A percentile compares a stretch with the other conserved stretches of the same genome.
phyloP scores from a whole-genome alignment of 2,329 filamentous ascomycete species.

The Aspergillus alliaceus region DNA sequence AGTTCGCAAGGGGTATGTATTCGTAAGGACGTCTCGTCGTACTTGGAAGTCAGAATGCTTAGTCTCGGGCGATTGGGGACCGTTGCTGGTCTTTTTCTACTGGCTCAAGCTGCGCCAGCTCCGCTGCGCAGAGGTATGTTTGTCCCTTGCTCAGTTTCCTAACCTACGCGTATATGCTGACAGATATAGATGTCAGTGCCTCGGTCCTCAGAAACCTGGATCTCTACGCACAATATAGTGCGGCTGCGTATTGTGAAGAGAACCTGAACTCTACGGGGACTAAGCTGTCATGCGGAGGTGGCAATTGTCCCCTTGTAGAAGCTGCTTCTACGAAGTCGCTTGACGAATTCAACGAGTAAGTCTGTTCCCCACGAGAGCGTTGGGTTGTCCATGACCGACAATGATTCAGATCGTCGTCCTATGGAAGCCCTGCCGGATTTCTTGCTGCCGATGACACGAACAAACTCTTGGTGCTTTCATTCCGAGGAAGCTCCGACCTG shows the following conservation, averaged over 20 bases:
- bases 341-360: constrained; percentile 47
- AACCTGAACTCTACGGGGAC: constrained; percentile 46
- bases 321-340: constrained; percentile 42
- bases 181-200: background rate
- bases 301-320: constrained; percentile 48
- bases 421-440: constrained; percentile 47
- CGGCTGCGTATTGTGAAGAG: constrained; percentile 48
- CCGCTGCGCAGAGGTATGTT: constrained; percentile 6
- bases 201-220: constrained; percentile 23
- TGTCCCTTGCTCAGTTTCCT: too few species aligned
- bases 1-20: background rate
- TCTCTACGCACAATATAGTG: constrained; percentile 50
- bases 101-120: constrained; percentile 6
- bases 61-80: background rate
- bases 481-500: constrained; percentile 33
- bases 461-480: constrained; percentile 33
- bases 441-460: constrained; percentile 49
- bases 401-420: background rate
- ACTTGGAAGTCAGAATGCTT: background rate
- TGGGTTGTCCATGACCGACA: background rate
- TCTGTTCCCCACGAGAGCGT: background rate
- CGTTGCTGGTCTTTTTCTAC: background rate
- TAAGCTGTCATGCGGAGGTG: constrained; percentile 42
- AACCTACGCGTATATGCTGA: background rate
- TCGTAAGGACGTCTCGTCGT: background rate